Evolutionary conservation across 352 stramenopile genomes (phyloP).

Genomic region (Globisporangium okanoganense): DNA sequence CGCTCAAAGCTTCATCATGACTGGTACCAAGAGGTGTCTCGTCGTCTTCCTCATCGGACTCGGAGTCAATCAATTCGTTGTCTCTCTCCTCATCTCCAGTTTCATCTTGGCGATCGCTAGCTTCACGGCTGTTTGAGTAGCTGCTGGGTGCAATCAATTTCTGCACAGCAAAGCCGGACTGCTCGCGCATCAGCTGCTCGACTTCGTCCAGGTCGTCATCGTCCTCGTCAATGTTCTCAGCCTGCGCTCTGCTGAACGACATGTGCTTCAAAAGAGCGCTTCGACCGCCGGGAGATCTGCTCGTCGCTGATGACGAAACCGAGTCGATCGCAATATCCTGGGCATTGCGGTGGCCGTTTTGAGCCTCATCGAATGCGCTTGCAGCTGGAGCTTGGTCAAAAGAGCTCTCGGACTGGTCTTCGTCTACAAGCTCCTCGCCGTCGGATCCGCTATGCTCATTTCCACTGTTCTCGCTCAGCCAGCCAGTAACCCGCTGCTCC

Average conservation of each 20-base stretch:
- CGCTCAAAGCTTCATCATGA: background rate
- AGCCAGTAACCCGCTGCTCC: background rate
- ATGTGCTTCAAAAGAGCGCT: slow-evolving; percentile 9
- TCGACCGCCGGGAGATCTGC: background rate
- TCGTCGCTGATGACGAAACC: background rate
- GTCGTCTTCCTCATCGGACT: slow-evolving; percentile 12
- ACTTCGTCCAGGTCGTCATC: slow-evolving; percentile 9
- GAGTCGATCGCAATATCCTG: background rate
- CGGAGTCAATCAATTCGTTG: slow-evolving; percentile 21
- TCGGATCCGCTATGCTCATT: background rate
- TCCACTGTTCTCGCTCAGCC: background rate
- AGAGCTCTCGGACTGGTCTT: slow-evolving; percentile 7
- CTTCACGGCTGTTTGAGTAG: background rate
- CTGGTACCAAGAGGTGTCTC: background rate
- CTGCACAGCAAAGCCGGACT: slow-evolving; percentile 1
- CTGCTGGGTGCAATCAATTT: background rate
- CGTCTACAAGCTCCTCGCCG: background rate
- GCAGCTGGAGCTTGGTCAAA: background rate
- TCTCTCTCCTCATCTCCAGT: background rate
- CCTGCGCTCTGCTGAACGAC: slow-evolving; percentile 3
- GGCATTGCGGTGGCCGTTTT: background rate
- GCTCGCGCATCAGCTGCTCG: slow-evolving; percentile 12
- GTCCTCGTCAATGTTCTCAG: background rate
- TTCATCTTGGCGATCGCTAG: background rate
- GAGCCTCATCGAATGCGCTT: background rate